A percentile compares a stretch with the other conserved stretches of the same genome.
Conservation (phyloP, 2,329 filamentous ascomycete genomes). For the Lachnellula hyalina region DNA sequence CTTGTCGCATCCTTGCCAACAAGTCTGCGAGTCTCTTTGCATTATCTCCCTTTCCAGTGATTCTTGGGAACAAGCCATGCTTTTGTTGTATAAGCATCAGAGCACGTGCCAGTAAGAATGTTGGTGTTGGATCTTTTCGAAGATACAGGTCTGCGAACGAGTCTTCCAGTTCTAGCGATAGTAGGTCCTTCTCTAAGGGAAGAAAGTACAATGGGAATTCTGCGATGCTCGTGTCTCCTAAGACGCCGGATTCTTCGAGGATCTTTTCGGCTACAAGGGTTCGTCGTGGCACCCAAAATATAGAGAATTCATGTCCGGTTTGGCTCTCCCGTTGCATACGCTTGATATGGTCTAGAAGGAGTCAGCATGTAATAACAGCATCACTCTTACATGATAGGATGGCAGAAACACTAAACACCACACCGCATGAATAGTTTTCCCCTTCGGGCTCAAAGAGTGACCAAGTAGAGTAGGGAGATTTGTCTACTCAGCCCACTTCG, state of each 20-base stretch:
- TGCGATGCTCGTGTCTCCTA: conserved; percentile 84
- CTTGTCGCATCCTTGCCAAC: conserved; percentile 84
- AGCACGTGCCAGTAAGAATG: conserved; percentile 82
- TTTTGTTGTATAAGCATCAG: conserved; percentile 91
- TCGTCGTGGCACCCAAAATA: conserved; percentile 92
- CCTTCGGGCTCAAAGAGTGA: conserved; percentile 53
- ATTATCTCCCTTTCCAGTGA: conserved; percentile 93
- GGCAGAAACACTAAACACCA: conserved; percentile 39
- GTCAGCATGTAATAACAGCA: conserved; percentile 57
- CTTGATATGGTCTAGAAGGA: conserved; percentile 75
- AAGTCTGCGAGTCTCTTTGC: conserved; percentile 84
- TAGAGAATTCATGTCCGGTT: conserved; percentile 90
- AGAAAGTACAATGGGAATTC: conserved; percentile 89
- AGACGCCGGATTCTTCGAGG: conserved; percentile 85
- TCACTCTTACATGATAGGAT: conserved; percentile 31
- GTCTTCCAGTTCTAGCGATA: conserved; percentile 86
- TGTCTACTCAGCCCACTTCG: conserved; percentile 57
- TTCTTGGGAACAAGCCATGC: conserved; percentile 88
- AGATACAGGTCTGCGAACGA: conserved; percentile 85
- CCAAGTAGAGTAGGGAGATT: conserved; percentile 47
- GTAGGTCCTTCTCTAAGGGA: conserved; percentile 81
- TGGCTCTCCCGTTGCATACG: conserved; percentile 81
- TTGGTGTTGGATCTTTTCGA: conserved; percentile 83
- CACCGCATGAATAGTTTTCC: conserved; percentile 30
- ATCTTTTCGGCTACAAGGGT: conserved; percentile 88